phyloP scores from a whole-genome alignment of 768 basidiomycete species.

The Mycena vitilis region DNA sequence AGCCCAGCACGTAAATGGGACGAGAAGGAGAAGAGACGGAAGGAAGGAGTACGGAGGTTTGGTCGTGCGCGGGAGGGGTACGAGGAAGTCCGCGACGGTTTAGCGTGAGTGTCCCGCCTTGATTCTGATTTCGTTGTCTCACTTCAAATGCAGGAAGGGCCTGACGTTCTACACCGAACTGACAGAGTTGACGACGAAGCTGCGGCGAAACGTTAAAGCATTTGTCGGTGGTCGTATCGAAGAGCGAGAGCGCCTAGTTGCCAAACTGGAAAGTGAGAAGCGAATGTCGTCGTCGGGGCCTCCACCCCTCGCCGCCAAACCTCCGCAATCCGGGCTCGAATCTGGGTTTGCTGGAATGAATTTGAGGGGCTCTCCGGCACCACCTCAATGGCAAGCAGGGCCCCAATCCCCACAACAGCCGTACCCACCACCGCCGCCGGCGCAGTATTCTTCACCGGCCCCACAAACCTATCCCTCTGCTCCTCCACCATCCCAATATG shows the following conservation, averaged over 20 bases:
- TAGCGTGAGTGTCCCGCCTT: slow-evolving; percentile 67
- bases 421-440: slow-evolving; percentile 47
- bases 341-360: slow-evolving; percentile 70
- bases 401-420: slow-evolving; percentile 39
- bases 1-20: slow-evolving; percentile 85
- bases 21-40: slow-evolving; percentile 82
- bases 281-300: slow-evolving; percentile 62
- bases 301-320: slow-evolving; percentile 59
- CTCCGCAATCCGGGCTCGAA: slow-evolving; percentile 60
- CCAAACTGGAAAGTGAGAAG: slow-evolving; percentile 79
- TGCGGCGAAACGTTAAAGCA: slow-evolving; percentile 67
- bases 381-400: slow-evolving; percentile 39
- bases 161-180: slow-evolving; percentile 90
- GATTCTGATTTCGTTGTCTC: slow-evolving; percentile 9
- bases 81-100: slow-evolving; percentile 86
- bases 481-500: slow-evolving; percentile 25
- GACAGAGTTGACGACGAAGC: slow-evolving; percentile 65
- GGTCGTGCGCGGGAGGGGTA: slow-evolving; percentile 84
- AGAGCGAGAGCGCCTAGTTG: slow-evolving; percentile 77
- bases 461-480: slow-evolving; percentile 23
- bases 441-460: slow-evolving; percentile 31
- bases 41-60: slow-evolving; percentile 79
- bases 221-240: slow-evolving; percentile 73
- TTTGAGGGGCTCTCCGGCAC: slow-evolving; percentile 50
- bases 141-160: slow-evolving; percentile 72